Evolutionary conservation across 148 eudicot species (phyloP).

Genomic region (Amaranthus palmeri): DNA sequence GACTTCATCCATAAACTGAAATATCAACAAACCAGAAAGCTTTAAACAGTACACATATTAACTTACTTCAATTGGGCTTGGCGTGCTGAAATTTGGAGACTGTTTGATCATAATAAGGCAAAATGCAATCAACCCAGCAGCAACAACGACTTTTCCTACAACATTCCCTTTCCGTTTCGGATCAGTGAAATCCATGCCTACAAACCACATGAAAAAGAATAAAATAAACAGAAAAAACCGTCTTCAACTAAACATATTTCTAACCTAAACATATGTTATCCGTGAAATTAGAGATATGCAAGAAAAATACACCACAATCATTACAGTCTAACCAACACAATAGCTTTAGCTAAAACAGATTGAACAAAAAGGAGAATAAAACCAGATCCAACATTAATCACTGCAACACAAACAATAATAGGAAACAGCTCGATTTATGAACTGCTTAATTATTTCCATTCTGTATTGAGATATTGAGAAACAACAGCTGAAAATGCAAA

Average conservation of each 20-base stretch:
- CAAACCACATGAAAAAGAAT: constrained; percentile 5
- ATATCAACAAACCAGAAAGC: not conserved
- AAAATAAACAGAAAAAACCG: not conserved
- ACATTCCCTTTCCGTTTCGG: constrained; percentile 54
- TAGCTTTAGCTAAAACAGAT: no score
- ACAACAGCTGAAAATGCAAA: no score
- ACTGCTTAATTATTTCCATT: not conserved
- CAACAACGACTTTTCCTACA: constrained; percentile 54
- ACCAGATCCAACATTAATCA: no score
- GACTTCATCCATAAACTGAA: not conserved
- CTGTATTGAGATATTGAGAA: no score
- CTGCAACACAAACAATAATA: no score
- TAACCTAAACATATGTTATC: not conserved
- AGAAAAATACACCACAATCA: no score
- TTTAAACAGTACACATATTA: not conserved
- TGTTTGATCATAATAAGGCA: constrained; percentile 67
- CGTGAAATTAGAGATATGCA: not conserved
- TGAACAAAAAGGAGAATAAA: no score
- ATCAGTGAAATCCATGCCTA: constrained; percentile 69
- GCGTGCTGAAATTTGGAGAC: constrained; percentile 51
- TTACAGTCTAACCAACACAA: no score
- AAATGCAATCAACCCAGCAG: constrained; percentile 51
- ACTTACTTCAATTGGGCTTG: constrained; percentile 49
- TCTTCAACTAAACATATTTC: no score
- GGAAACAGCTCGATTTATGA: not conserved